phyloP scores from a whole-genome alignment of 768 basidiomycete species.

The Chalciporus pseudorubinellus region DNA sequence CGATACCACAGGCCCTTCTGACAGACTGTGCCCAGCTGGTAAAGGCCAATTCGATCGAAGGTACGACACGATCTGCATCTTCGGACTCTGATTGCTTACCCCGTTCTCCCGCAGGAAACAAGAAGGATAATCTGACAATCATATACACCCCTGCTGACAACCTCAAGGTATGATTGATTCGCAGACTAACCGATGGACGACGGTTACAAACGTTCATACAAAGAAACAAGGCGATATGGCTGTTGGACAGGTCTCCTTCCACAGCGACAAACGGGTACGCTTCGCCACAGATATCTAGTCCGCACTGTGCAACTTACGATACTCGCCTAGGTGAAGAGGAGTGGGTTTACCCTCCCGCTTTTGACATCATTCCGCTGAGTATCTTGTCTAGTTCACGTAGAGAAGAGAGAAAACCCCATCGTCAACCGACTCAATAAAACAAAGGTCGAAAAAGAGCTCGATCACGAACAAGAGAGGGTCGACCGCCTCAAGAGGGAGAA shows the following conservation, averaged over 20 bases:
- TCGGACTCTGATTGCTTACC: neutral
- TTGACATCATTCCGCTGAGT: neutral
- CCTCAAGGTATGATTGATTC: constrained; percentile 62
- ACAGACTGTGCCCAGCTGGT: constrained; percentile 91
- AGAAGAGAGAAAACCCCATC: constrained; percentile 80
- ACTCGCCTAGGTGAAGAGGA: constrained; percentile 69
- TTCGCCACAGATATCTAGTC: neutral
- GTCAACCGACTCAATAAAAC: constrained; percentile 95
- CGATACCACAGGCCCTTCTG: constrained; percentile 75
- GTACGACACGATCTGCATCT: constrained; percentile 27
- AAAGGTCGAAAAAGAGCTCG: constrained; percentile 77
- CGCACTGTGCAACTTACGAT: neutral
- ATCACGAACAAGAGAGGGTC: constrained; percentile 86
- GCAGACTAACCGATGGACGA: neutral
- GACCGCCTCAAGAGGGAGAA: constrained; percentile 80
- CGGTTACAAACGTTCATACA: neutral
- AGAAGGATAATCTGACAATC: constrained; percentile 88
- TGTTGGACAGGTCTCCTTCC: constrained; percentile 93
- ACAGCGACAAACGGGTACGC: constrained; percentile 79
- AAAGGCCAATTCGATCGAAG: constrained; percentile 97
- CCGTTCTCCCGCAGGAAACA: constrained; percentile 67
- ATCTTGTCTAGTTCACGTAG: constrained; percentile 58
- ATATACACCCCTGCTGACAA: constrained; percentile 95
- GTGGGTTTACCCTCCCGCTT: constrained; percentile 35
- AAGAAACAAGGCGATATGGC: constrained; percentile 99